Conservation (phyloP, 2,329 filamentous ascomycete species). For the Paecilomyces fulvus region DNA sequence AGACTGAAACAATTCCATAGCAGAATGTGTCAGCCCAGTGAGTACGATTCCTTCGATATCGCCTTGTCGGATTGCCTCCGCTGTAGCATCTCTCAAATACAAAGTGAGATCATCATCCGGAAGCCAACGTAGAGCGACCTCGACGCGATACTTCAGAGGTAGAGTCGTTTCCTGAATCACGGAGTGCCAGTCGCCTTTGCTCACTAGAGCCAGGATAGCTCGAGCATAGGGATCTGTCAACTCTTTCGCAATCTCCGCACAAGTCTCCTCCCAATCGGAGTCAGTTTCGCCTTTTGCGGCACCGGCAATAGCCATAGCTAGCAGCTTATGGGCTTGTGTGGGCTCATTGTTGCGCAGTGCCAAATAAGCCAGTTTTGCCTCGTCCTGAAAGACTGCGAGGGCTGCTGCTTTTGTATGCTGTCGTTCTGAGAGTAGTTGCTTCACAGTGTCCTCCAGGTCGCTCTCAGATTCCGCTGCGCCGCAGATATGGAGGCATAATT, state of each 20-base stretch:
- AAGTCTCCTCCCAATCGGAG: slow-evolving; percentile 53
- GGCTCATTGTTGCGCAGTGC: slow-evolving; percentile 47
- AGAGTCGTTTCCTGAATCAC: slow-evolving; percentile 51
- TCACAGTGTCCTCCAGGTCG: slow-evolving; percentile 41
- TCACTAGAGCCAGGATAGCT: slow-evolving; percentile 52
- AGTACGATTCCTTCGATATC: slow-evolving; percentile 55
- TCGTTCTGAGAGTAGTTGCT: slow-evolving; percentile 44
- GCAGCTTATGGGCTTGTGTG: slow-evolving; percentile 47
- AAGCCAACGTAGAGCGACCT: slow-evolving; percentile 49
- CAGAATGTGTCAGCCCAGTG: slow-evolving; percentile 50
- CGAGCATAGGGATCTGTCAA: slow-evolving; percentile 54
- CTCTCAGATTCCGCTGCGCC: slow-evolving; percentile 48
- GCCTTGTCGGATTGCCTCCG: slow-evolving; percentile 44
- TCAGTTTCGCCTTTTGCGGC: slow-evolving; percentile 40
- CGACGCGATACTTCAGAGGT: slow-evolving; percentile 52
- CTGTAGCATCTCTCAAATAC: slow-evolving; percentile 48
- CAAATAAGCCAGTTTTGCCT: slow-evolving; percentile 50
- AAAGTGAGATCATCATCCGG: slow-evolving; percentile 38
- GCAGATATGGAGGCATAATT: slow-evolving; percentile 52
- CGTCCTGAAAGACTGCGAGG: slow-evolving; percentile 52
- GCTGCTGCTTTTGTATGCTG: slow-evolving; percentile 56
- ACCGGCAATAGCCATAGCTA: slow-evolving; percentile 45
- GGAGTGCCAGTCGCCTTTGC: slow-evolving; percentile 51
- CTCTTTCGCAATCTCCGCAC: slow-evolving; percentile 54
- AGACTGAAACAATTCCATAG: slow-evolving; percentile 52